Conservation (phyloP, 2,329 filamentous ascomycete genomes). For the Didymosphaeria variabile region DNA sequence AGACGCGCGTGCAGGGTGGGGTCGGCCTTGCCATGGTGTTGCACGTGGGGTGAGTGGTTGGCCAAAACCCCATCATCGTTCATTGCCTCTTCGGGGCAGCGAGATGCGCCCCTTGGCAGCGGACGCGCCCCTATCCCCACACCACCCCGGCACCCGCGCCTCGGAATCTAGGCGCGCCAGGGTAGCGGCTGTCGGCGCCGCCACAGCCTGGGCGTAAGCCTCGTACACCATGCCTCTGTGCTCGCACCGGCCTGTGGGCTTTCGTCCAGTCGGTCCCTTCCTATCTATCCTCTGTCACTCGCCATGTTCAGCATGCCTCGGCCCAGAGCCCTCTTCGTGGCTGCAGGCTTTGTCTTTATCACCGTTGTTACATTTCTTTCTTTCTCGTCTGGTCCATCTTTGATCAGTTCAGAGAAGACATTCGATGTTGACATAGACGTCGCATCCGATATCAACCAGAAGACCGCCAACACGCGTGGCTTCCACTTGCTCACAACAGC, state of each 20-base stretch:
- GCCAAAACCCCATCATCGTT: not conserved
- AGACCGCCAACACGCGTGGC: not conserved
- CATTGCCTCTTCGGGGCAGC: not conserved
- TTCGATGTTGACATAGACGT: not conserved
- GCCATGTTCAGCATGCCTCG: slow-evolving; percentile 9
- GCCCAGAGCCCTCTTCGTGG: not conserved
- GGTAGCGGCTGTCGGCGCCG: slow-evolving; percentile 6
- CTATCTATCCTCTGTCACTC: not conserved
- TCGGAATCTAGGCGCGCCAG: not conserved
- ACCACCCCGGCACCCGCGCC: not conserved
- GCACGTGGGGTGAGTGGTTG: slow-evolving; percentile 9
- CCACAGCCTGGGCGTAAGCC: slow-evolving; percentile 6
- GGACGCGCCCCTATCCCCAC: slow-evolving; percentile 4
- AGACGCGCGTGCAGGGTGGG: not conserved
- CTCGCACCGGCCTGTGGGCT: not conserved
- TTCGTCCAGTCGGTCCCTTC: not conserved
- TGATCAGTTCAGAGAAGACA: not conserved
- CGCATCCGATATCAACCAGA: not conserved
- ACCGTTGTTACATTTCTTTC: not conserved
- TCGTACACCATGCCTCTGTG: not conserved
- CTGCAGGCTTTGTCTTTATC: slow-evolving; percentile 1
- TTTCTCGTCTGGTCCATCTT: not conserved
- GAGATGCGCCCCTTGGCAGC: slow-evolving; percentile 1
- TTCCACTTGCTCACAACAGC: slow-evolving; percentile 1
- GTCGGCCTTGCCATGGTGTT: not conserved